phyloP scores from a whole-genome alignment of 1,139 yeast species.

The Lodderomyces theae region DNA sequence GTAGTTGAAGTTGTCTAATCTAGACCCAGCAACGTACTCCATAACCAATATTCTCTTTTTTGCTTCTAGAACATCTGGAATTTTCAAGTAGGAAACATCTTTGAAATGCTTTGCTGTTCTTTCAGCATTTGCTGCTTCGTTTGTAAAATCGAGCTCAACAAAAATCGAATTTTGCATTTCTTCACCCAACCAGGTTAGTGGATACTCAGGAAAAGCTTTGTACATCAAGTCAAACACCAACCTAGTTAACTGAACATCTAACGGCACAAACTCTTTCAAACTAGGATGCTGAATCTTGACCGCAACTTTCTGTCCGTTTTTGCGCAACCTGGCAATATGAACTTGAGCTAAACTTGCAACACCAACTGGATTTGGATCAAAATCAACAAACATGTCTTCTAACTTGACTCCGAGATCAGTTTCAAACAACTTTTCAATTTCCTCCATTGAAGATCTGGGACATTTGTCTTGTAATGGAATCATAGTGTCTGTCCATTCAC shows the following conservation, averaged over 20 bases:
- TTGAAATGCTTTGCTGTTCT: slow-evolving; percentile 67
- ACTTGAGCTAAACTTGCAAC: slow-evolving; percentile 97
- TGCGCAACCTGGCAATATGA: slow-evolving; percentile 67
- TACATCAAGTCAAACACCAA: slow-evolving; percentile 73
- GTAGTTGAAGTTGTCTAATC: slow-evolving; percentile 74
- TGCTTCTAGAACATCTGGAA: slow-evolving; percentile 72
- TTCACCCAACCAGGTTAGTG: slow-evolving; percentile 89
- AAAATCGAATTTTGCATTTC: slow-evolving; percentile 83
- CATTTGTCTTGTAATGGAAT: slow-evolving; percentile 88
- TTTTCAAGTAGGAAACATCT: slow-evolving; percentile 69
- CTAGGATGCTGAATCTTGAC: slow-evolving; percentile 95
- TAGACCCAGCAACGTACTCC: slow-evolving; percentile 83
- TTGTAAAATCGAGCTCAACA: slow-evolving; percentile 82
- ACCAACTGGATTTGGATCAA: slow-evolving; percentile 78
- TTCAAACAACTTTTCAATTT: slow-evolving; percentile 62
- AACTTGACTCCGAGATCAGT: slow-evolving; percentile 63
- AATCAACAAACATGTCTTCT: slow-evolving; percentile 64
- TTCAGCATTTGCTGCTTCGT: slow-evolving; percentile 80
- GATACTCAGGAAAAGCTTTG: slow-evolving; percentile 87
- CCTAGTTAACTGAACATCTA: slow-evolving; percentile 77
- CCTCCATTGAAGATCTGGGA: slow-evolving; percentile 74
- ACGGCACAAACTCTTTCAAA: slow-evolving; percentile 80
- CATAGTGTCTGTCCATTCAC: slow-evolving; percentile 96
- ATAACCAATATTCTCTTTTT: slow-evolving; percentile 71
- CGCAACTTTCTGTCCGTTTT: slow-evolving; percentile 75